Evolutionary conservation across 129 eudicot species (phyloP).

Genomic region (Dittrichia graveolens): DNA sequence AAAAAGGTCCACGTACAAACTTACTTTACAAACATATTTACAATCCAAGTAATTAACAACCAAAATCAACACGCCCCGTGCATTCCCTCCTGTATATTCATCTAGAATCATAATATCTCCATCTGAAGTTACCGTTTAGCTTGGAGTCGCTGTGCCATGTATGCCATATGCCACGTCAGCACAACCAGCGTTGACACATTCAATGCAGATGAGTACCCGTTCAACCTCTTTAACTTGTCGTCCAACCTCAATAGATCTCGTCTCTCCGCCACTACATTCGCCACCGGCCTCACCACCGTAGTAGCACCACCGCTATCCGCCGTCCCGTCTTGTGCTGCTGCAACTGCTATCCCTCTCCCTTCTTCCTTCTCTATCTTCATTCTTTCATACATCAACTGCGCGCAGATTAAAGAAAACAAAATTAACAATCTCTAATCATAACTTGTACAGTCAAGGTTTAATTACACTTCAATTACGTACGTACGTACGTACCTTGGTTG

Average conservation of each 20-base stretch:
- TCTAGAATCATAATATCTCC: too few relatives aligned
- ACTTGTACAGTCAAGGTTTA: too few relatives aligned
- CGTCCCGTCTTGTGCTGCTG: constrained; percentile 5
- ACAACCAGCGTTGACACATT: constrained; percentile 56
- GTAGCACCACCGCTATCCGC: constrained; percentile 20
- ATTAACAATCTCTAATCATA: neutral
- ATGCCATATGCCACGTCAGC: constrained; percentile 71
- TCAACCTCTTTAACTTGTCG: constrained; percentile 54
- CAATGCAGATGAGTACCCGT: constrained; percentile 55
- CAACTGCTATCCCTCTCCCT: constrained; percentile 45
- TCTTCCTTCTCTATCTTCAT: constrained; percentile 82
- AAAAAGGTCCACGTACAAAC: too few relatives aligned
- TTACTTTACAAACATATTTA: too few relatives aligned
- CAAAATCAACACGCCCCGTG: too few relatives aligned
- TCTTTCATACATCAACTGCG: constrained; percentile 64
- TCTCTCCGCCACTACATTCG: constrained; percentile 15
- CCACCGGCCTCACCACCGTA: neutral
- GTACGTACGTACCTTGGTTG: constrained; percentile 70
- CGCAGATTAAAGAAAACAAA: neutral
- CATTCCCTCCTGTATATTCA: too few relatives aligned
- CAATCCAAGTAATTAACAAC: too few relatives aligned
- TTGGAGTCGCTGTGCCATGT: constrained; percentile 50
- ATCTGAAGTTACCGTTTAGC: constrained; percentile 5
- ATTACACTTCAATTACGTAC: neutral
- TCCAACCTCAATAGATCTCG: constrained; percentile 34